Percentiles rank a stretch among this genome's conserved stretches.
These are phyloP conservation scores for Cymbopogon citratus DNA, from an alignment of 176 grass and related monocot genomes.

Conservation along the genomic window DNA sequence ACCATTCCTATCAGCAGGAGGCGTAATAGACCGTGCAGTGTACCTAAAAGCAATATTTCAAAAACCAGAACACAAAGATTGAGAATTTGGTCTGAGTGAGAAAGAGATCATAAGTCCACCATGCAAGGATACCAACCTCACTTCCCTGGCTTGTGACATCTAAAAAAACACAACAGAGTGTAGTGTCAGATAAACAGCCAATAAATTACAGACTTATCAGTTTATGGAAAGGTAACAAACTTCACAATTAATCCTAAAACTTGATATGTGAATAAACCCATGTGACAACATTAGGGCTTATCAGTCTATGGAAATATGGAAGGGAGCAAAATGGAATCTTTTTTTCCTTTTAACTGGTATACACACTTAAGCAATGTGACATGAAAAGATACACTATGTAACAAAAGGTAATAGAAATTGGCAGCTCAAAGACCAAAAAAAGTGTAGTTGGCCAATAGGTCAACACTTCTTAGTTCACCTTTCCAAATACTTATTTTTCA, in stretches of 20 bases:
- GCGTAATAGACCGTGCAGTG: slow-evolving; percentile 89
- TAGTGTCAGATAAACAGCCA: slow-evolving; percentile 29
- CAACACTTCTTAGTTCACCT: background rate
- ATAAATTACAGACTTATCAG: background rate
- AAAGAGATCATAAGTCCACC: background rate
- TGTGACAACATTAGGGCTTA: background rate
- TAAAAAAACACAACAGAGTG: slow-evolving; percentile 28
- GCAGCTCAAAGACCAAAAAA: background rate
- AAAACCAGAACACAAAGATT: slow-evolving; percentile 16
- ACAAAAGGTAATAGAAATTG: background rate
- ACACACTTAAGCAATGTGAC: background rate
- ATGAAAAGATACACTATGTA: background rate
- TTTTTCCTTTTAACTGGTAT: background rate
- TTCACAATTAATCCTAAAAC: background rate
- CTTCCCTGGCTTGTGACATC: slow-evolving; percentile 96
- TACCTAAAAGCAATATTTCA: slow-evolving; percentile 47
- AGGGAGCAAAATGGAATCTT: background rate
- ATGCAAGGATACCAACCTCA: slow-evolving; percentile 54
- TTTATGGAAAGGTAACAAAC: background rate
- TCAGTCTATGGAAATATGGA: background rate
- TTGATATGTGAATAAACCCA: background rate
- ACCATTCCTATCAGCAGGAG: slow-evolving; percentile 49
- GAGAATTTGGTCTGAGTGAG: background rate
- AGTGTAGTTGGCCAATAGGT: background rate
- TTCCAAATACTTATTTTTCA: background rate